Conservation (phyloP, 1,284 basidiomycete species). For the Mycena sp. region DNA sequence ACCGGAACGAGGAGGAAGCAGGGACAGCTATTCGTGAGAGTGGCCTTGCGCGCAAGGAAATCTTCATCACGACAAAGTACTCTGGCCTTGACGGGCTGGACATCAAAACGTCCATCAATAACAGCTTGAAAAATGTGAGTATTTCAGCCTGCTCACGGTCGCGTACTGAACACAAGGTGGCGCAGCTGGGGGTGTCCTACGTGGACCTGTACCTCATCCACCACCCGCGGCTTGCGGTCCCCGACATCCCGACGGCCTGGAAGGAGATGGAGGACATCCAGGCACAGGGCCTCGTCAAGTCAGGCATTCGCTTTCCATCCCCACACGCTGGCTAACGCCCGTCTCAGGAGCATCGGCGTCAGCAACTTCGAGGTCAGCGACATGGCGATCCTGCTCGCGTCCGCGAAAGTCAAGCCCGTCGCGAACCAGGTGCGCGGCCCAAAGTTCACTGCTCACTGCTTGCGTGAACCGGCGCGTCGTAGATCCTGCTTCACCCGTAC, state of each 20-base stretch:
- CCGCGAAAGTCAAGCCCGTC: slow-evolving; percentile 70
- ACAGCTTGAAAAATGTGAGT: slow-evolving; percentile 66
- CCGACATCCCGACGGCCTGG: slow-evolving; percentile 70
- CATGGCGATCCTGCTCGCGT: slow-evolving; percentile 65
- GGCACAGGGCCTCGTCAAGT: slow-evolving; percentile 23
- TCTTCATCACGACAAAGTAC: slow-evolving; percentile 69
- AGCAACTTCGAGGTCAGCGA: slow-evolving; percentile 78
- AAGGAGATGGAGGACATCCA: slow-evolving; percentile 34
- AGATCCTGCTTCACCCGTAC: slow-evolving; percentile 80
- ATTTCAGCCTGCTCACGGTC: neutral
- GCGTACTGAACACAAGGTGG: neutral
- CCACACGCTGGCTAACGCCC: slow-evolving; percentile 31
- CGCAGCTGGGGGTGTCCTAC: slow-evolving; percentile 68
- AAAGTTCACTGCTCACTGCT: too few species aligned
- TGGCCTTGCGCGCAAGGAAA: slow-evolving; percentile 52
- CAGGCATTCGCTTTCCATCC: slow-evolving; percentile 32
- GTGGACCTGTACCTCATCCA: slow-evolving; percentile 82
- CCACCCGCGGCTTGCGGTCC: slow-evolving; percentile 55
- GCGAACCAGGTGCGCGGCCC: slow-evolving; percentile 67
- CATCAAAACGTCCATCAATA: slow-evolving; percentile 61
- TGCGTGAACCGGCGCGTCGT: neutral
- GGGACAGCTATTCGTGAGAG: slow-evolving; percentile 59
- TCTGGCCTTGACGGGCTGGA: slow-evolving; percentile 62
- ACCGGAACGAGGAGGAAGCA: slow-evolving; percentile 59
- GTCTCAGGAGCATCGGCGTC: slow-evolving; percentile 76